Percentiles rank a stretch among this genome's conserved stretches.
Evolutionary conservation across 2,329 filamentous ascomycete genomes (phyloP).

Genomic region (Aspergillus sclerotialis): DNA sequence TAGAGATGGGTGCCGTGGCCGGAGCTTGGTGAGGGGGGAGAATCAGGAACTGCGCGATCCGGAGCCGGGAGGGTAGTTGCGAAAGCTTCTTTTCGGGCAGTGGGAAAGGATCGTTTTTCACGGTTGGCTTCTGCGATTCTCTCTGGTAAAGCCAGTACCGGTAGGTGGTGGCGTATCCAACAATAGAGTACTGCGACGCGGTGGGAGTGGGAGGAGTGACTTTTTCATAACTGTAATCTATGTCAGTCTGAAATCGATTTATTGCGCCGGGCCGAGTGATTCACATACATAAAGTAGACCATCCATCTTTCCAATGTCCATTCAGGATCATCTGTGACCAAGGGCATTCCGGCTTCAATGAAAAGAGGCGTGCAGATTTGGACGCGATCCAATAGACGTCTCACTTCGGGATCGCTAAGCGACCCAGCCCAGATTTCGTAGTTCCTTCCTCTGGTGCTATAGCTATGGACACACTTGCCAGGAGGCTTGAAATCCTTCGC

Average conservation of each 20-base stretch:
- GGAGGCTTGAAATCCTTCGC: slow-evolving; percentile 60
- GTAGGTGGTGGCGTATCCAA: slow-evolving; percentile 87
- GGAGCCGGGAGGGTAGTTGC: slow-evolving; percentile 65
- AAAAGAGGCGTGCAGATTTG: slow-evolving; percentile 80
- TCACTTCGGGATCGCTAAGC: slow-evolving; percentile 62
- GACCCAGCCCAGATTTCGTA: slow-evolving; percentile 83
- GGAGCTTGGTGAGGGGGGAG: slow-evolving; percentile 77
- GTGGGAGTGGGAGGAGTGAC: slow-evolving; percentile 35
- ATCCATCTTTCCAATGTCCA: slow-evolving; percentile 77
- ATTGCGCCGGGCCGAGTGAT: not conserved
- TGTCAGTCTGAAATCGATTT: slow-evolving; percentile 11
- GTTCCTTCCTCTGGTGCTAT: slow-evolving; percentile 53
- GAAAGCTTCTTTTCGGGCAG: slow-evolving; percentile 43
- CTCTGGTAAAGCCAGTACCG: slow-evolving; percentile 61
- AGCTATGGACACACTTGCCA: slow-evolving; percentile 61
- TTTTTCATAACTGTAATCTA: slow-evolving; percentile 48
- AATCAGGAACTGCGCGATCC: slow-evolving; percentile 90
- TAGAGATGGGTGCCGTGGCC: slow-evolving; percentile 79
- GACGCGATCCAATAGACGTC: slow-evolving; percentile 67
- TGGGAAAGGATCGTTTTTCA: slow-evolving; percentile 38
- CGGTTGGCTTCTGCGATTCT: slow-evolving; percentile 32
- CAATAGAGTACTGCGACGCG: slow-evolving; percentile 65
- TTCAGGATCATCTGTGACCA: slow-evolving; percentile 65
- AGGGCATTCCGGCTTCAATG: slow-evolving; percentile 83
- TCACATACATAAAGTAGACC: slow-evolving; percentile 70